Conservation (phyloP, 2,329 filamentous ascomycete species). For the Diaporthe caulivora region DNA sequence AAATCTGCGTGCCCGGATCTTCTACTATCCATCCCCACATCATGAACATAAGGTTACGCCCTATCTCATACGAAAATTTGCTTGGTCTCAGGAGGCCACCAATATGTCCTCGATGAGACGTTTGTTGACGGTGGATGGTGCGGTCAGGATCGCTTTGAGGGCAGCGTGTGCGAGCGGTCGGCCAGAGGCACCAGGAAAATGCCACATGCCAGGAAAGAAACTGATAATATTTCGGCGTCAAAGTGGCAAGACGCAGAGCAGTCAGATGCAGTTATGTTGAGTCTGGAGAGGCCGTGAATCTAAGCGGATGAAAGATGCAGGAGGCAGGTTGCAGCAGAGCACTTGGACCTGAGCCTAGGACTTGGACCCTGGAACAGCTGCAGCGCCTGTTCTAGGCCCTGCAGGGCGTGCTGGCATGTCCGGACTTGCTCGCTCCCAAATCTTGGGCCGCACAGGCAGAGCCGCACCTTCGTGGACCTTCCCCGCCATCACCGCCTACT, state of each 20-base stretch:
- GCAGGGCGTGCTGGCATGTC: slow-evolving; percentile 14
- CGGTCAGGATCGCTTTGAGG: neutral
- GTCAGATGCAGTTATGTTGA: neutral
- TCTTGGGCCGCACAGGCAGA: slow-evolving; percentile 26
- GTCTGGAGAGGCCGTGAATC: too few relatives aligned
- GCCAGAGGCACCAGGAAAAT: too few relatives aligned
- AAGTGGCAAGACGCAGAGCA: neutral
- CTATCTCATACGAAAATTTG: too few relatives aligned
- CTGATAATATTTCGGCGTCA: neutral
- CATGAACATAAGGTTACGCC: too few relatives aligned
- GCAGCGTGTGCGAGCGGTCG: neutral
- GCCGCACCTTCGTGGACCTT: slow-evolving; percentile 28
- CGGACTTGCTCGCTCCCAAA: slow-evolving; percentile 8
- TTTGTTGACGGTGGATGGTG: neutral
- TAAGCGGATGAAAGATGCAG: too few relatives aligned
- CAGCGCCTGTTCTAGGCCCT: slow-evolving; percentile 29
- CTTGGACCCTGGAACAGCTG: slow-evolving; percentile 24
- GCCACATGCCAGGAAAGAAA: too few relatives aligned
- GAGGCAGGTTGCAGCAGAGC: slow-evolving; percentile 1
- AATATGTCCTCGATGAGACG: neutral
- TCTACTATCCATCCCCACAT: too few relatives aligned
- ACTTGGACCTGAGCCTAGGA: slow-evolving; percentile 4
- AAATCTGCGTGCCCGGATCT: too few relatives aligned
- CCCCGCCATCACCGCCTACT: slow-evolving; percentile 33
- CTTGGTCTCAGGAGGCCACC: too few relatives aligned